Base-by-base conservation (phyloP, 805 yeast genomes). In the Jamesozyma rosinii region DNA sequence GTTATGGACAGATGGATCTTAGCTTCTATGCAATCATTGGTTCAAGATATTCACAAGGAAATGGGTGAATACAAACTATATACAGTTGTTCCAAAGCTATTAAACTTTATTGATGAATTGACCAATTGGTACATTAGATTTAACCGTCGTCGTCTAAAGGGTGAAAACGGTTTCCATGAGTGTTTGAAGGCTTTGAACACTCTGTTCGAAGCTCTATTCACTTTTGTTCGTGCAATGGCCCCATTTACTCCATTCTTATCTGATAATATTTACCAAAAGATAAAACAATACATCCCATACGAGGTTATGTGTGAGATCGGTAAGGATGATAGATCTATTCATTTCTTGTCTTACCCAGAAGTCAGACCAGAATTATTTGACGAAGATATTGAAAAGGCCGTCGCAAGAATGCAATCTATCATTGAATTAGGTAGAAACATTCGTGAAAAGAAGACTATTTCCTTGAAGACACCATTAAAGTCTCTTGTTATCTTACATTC, bases 51-150 rank as follows among this genome's bases (percentile, higher is more conserved):
- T 56, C 95, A 90, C 66, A 66, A 68, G 45, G 98, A 92, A 72
- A 92, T 92, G 98, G 67, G 64, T 41, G 83, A 76, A 50, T 92
- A 92, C 72, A 78, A 95, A 67, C 74, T 92, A 52, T 92, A 87
- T 69, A 88, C 97, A 36, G 99, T 92, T 54, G 97, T 92, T 53
- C 97, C 98, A 56, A 84, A 82, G 60, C 71, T 92, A 60, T 75
- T 92, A 60, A 75, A 77, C 46, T 81, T 92, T 66, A 84, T 92
- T 63, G 98, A 92, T 60, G 86, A 86, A 61, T 76, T 92, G 67
- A 92, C 99, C 52, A 92, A 92, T 72, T 92, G 97, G 97, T 92
- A 92, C 72, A 92, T 92, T 64, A 83, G 99, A 67, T 85, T 92
- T 68, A 92, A 92, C 73, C 89, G 99, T 72, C 80, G 87, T 71